Conservation (phyloP, 176 grass and related monocot genomes). For the Eragrostis curvula region DNA sequence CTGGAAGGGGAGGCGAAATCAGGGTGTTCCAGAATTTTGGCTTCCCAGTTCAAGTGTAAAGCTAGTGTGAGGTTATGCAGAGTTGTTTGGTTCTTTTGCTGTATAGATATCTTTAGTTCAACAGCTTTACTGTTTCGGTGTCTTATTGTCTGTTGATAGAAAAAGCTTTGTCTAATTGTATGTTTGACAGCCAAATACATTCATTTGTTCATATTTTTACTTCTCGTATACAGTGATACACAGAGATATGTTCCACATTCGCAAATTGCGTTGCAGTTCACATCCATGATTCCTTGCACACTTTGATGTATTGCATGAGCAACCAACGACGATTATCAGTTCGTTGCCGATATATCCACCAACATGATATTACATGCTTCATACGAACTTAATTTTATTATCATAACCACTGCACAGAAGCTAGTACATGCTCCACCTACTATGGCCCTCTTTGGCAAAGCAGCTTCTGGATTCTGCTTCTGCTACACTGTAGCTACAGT, state of each 20-base stretch:
- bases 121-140: neutral
- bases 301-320: neutral
- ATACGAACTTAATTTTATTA: constrained; percentile 19
- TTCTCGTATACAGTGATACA: neutral
- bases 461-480: too few species aligned
- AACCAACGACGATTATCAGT: neutral
- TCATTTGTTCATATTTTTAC: constrained; percentile 49
- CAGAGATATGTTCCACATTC: neutral
- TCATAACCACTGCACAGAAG: constrained; percentile 33
- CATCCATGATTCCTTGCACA: neutral
- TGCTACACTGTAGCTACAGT: too few species aligned
- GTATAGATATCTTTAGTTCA: constrained; percentile 52
- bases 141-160: constrained; percentile 35
- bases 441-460: too few species aligned
- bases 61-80: constrained; percentile 10
- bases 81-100: constrained; percentile 40
- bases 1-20: constrained; percentile 72
- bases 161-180: constrained; percentile 34
- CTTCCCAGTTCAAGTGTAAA: constrained; percentile 87
- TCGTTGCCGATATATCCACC: neutral
- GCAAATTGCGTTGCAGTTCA: neutral
- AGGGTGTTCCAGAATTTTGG: constrained; percentile 96
- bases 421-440: constrained; percentile 21
- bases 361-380: neutral
- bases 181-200: constrained; percentile 26